These are phyloP conservation scores for Exidia glandulosa DNA, from an alignment of 768 basidiomycete species.

Conservation along the genomic window DNA sequence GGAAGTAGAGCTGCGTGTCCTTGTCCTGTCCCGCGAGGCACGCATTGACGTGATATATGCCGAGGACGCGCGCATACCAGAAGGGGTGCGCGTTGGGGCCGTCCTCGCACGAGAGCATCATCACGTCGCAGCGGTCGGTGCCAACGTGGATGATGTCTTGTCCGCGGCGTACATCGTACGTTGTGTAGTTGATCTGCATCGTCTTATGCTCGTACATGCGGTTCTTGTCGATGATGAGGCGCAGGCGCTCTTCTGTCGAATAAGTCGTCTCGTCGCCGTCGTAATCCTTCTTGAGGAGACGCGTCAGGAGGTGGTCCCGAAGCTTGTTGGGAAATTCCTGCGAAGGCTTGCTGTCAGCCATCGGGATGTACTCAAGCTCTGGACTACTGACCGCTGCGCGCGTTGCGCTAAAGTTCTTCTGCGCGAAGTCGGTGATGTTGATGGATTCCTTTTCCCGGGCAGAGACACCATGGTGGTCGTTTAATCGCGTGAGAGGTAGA, in stretches of 20 bases:
- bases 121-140: background rate
- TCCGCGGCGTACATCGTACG: slow-evolving; percentile 3
- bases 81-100: background rate
- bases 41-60: slow-evolving; percentile 2
- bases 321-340: slow-evolving; percentile 12
- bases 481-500: too few relatives aligned
- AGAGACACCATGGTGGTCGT: too few relatives aligned
- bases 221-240: background rate
- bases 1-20: background rate
- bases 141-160: slow-evolving; percentile 8
- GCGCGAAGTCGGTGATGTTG: too few relatives aligned
- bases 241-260: slow-evolving; percentile 1
- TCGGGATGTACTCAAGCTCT: too few relatives aligned
- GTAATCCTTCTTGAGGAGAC: slow-evolving; percentile 8
- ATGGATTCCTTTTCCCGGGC: too few relatives aligned
- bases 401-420: too few relatives aligned
- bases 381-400: too few relatives aligned
- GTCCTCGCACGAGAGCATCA: background rate
- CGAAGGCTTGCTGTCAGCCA: too few relatives aligned
- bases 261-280: slow-evolving; percentile 8
- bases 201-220: background rate
- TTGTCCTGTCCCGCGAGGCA: background rate
- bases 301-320: slow-evolving; percentile 13
- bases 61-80: slow-evolving; percentile 6
- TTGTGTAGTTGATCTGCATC: slow-evolving; percentile 2